A percentile compares a stretch with the other conserved stretches of the same genome.
phyloP scores from a whole-genome alignment of 176 grass and related monocot genomes.

The sorghum (Sorghum bicolor) region DNA sequence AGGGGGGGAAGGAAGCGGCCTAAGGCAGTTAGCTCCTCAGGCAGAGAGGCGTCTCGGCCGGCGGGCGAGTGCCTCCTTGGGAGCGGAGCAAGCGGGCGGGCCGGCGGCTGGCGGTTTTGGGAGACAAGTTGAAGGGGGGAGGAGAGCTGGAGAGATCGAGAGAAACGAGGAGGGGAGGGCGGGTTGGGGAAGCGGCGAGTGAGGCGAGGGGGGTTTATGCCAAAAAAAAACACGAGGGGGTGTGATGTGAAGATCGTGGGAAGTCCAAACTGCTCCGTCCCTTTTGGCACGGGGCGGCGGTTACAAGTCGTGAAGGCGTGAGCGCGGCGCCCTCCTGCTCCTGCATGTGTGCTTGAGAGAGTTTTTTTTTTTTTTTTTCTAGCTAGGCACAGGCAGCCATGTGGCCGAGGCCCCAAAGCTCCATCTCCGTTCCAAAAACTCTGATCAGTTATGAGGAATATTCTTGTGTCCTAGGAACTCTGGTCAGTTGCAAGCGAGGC shows the following conservation, averaged over 20 bases:
- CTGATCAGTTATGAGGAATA: background rate
- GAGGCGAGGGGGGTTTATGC: slow-evolving; percentile 26
- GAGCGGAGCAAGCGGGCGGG: background rate
- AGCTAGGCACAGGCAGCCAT: background rate
- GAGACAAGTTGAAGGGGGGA: background rate
- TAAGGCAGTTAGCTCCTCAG: background rate
- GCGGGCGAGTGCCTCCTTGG: background rate
- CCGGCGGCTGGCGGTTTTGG: slow-evolving; percentile 28
- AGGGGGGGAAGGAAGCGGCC: background rate
- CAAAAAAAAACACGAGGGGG: slow-evolving; percentile 13
- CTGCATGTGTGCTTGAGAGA: background rate
- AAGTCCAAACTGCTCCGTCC: slow-evolving; percentile 5
- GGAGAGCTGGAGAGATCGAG: slow-evolving; percentile 32
- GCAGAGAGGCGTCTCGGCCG: no score
- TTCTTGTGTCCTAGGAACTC: background rate
- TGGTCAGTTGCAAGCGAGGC: background rate
- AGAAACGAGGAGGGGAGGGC: background rate
- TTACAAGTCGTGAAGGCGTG: background rate
- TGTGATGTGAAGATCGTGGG: slow-evolving; percentile 16
- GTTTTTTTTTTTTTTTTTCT: no score
- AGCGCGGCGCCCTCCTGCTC: no score
- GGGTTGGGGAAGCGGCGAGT: background rate
- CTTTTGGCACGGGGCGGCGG: slow-evolving; percentile 25
- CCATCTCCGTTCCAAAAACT: background rate
- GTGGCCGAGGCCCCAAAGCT: background rate